Base-by-base conservation (phyloP, 2,329 filamentous ascomycete species). In the Talaromyces sp. region DNA sequence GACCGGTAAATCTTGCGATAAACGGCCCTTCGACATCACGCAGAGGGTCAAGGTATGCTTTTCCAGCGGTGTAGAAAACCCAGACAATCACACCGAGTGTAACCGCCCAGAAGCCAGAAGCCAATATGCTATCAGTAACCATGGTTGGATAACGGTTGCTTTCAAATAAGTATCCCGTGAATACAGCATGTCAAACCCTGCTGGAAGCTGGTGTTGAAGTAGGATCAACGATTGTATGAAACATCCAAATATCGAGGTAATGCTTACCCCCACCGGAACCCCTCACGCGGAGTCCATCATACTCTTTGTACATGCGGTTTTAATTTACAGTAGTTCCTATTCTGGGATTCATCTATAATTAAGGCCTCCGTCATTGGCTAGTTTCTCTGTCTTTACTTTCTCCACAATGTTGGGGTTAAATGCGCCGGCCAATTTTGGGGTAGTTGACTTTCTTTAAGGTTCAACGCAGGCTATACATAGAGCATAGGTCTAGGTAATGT, bases 1-100 rank as follows among this genome's bases (percentile, higher is more conserved):
- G 27, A 31, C 58, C 13, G n/a, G 58, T 60, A 33, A 47, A 60
- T 22, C 58, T 43, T 22, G 58, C 58, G 22, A 60, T n/a, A 22
- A 22, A 22, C 9, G 58, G 43, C 27, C 58, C 58, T 7, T 19
- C 16, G 11, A 61, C 41, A 22, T 60, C 58, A 19, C 27, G 58
- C 22, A 60, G 33, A 60, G 58, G 43, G n/a, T 31, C 27, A 10
- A 50, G 13, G 27, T 52, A 52, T 52, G 16, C 16, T 31, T 33
- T 52, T 33, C 14, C 14, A 52, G 48, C 27, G 14, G 27, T 31
- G 27, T 52, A 52, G 48, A 52, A 9, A 52, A 27, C 24, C 48
- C 48, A 31, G 31, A 50, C 8, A n/a, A 31, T n/a, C 10, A 33
- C 24, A 3, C 48, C 48, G 48, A 52, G 6, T 3, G n/a, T 3